These are phyloP conservation scores for Basipetospora chlamydospora DNA, from an alignment of 2,329 filamentous ascomycete species.

Conservation along the genomic window DNA sequence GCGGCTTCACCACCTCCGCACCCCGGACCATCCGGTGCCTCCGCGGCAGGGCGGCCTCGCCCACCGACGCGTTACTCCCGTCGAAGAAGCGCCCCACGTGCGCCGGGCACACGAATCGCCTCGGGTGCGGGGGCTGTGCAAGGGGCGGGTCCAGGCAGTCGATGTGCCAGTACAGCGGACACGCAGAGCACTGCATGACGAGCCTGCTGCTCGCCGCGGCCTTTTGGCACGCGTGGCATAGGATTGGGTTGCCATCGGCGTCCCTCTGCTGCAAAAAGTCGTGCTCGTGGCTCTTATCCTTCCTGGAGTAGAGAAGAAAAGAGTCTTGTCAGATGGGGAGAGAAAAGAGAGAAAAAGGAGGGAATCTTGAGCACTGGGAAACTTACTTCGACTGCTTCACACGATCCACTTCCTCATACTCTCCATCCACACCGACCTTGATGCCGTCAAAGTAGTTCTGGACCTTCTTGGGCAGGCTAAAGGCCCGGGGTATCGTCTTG, in stretches of 20 bases:
- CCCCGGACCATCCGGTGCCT: constrained; percentile 47
- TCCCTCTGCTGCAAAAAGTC: constrained; percentile 59
- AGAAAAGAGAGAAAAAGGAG: constrained; percentile 4
- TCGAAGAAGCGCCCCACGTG: constrained; percentile 66
- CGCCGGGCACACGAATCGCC: constrained; percentile 78
- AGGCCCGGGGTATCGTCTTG: constrained; percentile 56
- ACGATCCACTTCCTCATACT: constrained; percentile 56
- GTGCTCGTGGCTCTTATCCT: constrained; percentile 43
- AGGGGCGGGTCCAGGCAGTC: constrained; percentile 82
- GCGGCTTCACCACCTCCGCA: constrained; percentile 33
- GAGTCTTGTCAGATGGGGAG: constrained; percentile 20
- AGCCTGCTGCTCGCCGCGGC: constrained; percentile 48
- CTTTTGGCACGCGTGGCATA: constrained; percentile 64
- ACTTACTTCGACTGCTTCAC: constrained; percentile 52
- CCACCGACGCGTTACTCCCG: constrained; percentile 41
- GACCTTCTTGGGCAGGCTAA: constrained; percentile 54
- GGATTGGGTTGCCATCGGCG: constrained; percentile 55
- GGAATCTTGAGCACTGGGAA: constrained; percentile 7
- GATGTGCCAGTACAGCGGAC: constrained; percentile 73
- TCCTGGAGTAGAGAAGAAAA: no score
- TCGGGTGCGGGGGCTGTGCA: constrained; percentile 59
- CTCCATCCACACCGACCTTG: constrained; percentile 58
- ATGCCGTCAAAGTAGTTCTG: constrained; percentile 71
- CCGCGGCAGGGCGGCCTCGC: no score
- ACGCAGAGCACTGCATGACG: constrained; percentile 78